These are phyloP conservation scores for Kalaharituber pfeilii DNA, from an alignment of 2,329 filamentous ascomycete species.

Conservation along the genomic window DNA sequence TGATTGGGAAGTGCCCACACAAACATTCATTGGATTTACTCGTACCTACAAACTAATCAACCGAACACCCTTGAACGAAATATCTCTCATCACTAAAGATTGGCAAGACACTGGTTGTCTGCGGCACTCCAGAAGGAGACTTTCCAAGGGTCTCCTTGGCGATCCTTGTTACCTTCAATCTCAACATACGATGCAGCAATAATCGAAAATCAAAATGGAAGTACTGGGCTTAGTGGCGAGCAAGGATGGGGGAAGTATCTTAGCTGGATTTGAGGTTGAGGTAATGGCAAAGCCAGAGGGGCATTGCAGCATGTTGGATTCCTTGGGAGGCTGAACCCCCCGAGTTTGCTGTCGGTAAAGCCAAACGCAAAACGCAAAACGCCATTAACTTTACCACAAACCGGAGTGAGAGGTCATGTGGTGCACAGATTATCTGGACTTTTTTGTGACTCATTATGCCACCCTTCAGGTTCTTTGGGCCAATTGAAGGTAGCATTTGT, in stretches of 20 bases:
- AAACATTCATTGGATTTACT: slow-evolving; percentile 52
- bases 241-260: slow-evolving; percentile 39
- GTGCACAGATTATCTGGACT: no score
- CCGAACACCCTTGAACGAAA: slow-evolving; percentile 30
- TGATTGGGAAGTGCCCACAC: background rate
- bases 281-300: slow-evolving; percentile 5
- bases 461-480: no score
- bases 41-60: slow-evolving; percentile 51
- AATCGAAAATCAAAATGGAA: slow-evolving; percentile 47
- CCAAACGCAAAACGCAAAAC: no score
- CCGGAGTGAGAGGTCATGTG: no score
- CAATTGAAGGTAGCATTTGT: no score
- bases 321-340: no score
- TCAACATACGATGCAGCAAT: slow-evolving; percentile 50
- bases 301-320: background rate
- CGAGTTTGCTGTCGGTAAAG: no score
- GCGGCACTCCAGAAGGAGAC: slow-evolving; percentile 39
- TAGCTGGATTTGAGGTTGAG: slow-evolving; percentile 34
- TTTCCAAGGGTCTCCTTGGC: slow-evolving; percentile 27
- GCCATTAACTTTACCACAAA: no score
- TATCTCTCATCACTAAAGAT: slow-evolving; percentile 53
- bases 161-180: slow-evolving; percentile 30
- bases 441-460: no score
- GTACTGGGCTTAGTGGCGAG: slow-evolving; percentile 54
- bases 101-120: slow-evolving; percentile 38